Conservation (phyloP, 768 basidiomycete species). For the Trichaptum fuscoviolaceum region DNA sequence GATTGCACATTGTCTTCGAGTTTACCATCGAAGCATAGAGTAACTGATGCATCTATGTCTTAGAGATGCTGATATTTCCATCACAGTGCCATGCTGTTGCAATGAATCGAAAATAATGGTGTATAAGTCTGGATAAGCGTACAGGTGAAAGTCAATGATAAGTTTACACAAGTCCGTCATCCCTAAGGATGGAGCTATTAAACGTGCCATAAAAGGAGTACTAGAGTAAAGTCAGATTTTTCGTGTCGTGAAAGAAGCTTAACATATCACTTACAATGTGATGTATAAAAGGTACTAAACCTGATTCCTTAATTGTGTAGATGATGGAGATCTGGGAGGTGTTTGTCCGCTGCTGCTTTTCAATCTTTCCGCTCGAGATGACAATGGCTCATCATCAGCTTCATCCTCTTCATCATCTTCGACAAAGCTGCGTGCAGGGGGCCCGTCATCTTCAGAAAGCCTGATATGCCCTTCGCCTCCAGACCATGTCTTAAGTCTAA, state of each 20-base stretch:
- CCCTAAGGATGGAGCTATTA: background rate
- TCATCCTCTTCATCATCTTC: constrained; percentile 52
- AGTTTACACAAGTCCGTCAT: background rate
- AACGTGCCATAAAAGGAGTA: background rate
- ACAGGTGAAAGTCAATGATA: background rate
- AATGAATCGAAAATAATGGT: background rate
- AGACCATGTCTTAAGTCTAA: constrained; percentile 54
- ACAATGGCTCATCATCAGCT: constrained; percentile 27
- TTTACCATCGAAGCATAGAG: too few relatives aligned
- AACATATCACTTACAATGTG: background rate
- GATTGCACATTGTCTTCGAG: too few relatives aligned
- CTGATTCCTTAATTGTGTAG: background rate
- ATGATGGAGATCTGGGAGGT: background rate
- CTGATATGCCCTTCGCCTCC: constrained; percentile 54
- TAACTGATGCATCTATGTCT: too few relatives aligned
- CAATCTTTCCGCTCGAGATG: constrained; percentile 15
- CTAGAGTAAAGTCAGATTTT: too few relatives aligned
- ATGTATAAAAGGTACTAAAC: background rate
- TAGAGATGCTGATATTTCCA: too few relatives aligned
- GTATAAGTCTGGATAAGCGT: too few relatives aligned
- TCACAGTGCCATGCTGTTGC: background rate
- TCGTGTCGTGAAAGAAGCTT: too few relatives aligned
- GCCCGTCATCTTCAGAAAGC: constrained; percentile 66
- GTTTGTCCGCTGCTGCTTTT: background rate
- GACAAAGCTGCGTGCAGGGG: constrained; percentile 62